Evolutionary conservation across 2,329 filamentous ascomycete species (phyloP).

Genomic region (Hypoxylon sp.): DNA sequence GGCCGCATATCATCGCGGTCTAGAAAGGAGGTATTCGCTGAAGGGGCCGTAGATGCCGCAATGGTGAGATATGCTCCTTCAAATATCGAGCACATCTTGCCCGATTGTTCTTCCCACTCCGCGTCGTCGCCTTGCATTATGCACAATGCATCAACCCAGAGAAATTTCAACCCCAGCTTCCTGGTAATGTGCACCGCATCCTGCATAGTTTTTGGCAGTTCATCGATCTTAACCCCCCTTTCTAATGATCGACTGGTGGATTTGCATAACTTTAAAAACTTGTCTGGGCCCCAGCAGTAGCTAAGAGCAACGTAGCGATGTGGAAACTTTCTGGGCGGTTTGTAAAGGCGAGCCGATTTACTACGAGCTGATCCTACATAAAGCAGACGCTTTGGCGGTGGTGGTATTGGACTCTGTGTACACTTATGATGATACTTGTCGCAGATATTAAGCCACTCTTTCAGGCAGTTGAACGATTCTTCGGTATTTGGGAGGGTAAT

Average conservation of each 20-base stretch:
- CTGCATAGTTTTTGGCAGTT: background rate
- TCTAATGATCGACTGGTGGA: background rate
- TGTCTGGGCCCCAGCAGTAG: background rate
- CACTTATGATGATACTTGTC: background rate
- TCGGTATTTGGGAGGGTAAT: background rate
- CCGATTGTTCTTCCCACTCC: constrained; percentile 12
- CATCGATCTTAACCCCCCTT: background rate
- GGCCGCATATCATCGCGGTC: background rate
- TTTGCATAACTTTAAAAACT: background rate
- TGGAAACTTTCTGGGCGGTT: background rate
- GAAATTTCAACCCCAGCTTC: constrained; percentile 1
- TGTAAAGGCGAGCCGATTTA: background rate
- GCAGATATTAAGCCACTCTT: background rate
- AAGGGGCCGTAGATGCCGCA: background rate
- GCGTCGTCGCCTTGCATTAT: constrained; percentile 9
- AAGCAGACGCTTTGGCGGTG: background rate
- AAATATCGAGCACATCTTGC: constrained; percentile 15
- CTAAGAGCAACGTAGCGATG: background rate
- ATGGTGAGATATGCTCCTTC: constrained; percentile 10
- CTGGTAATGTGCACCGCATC: constrained; percentile 6
- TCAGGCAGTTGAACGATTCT: background rate
- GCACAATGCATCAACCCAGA: constrained; percentile 11
- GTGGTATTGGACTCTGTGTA: background rate
- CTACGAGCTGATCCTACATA: background rate
- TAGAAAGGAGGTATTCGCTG: constrained; percentile 1